Percentiles rank a stretch among this genome's conserved stretches.
Conservation (phyloP, 805 yeast genomes). For the Candida corydali region DNA sequence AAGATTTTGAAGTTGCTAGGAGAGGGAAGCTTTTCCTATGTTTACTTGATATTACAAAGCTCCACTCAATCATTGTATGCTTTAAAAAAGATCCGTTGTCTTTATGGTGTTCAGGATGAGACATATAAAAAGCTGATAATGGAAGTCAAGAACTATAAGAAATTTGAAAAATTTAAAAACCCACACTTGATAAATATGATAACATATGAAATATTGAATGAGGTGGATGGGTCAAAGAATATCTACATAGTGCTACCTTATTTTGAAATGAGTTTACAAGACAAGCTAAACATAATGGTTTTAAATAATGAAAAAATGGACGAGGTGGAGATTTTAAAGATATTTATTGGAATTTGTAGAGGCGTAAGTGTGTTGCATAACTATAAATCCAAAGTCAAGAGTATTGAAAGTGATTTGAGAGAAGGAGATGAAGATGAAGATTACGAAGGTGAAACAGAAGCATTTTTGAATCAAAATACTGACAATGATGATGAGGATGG, state of each 20-base stretch:
- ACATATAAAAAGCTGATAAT: constrained; percentile 56
- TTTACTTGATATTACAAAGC: constrained; percentile 62
- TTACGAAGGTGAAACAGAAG: constrained; percentile 15
- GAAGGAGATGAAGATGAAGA: constrained; percentile 21
- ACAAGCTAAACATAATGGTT: constrained; percentile 62
- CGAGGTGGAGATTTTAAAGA: constrained; percentile 59
- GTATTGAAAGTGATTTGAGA: not conserved
- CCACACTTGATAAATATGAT: constrained; percentile 66
- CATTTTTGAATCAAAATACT: constrained; percentile 20
- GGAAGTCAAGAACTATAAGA: constrained; percentile 72
- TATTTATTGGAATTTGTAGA: constrained; percentile 65
- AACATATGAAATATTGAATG: constrained; percentile 70
- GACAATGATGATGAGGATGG: constrained; percentile 11
- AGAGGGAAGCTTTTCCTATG: constrained; percentile 88
- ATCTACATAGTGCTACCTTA: constrained; percentile 79
- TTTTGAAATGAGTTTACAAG: constrained; percentile 71
- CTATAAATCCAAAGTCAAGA: constrained; percentile 27
- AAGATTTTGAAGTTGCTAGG: constrained; percentile 70
- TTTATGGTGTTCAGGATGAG: constrained; percentile 77
- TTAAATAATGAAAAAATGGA: constrained; percentile 50
- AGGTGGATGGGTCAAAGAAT: constrained; percentile 73
- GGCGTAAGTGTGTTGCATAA: constrained; percentile 78
- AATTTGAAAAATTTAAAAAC: constrained; percentile 50
- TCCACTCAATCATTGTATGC: constrained; percentile 50
- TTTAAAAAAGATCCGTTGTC: constrained; percentile 81